Percentiles rank a stretch among this genome's conserved stretches.
Evolutionary conservation across 768 basidiomycete species (phyloP).

Genomic region (Mrakia hoshinonis): DNA sequence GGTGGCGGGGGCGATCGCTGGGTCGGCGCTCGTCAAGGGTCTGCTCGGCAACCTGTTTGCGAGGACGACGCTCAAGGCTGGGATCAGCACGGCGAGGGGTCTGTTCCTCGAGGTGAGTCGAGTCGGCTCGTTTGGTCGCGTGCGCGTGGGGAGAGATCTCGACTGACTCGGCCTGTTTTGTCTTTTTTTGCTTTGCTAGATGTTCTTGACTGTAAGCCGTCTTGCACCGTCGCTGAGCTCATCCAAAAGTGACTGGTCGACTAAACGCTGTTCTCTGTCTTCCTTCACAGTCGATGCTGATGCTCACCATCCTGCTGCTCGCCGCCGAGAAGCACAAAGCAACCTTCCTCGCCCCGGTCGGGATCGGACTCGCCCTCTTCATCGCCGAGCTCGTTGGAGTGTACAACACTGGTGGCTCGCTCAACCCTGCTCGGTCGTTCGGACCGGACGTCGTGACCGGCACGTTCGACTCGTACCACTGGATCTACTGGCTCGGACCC

Average conservation of each 20-base stretch:
- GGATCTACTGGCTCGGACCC: constrained; percentile 28
- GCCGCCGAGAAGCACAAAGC: constrained; percentile 38
- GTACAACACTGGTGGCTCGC: constrained; percentile 2
- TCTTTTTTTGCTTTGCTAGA: not conserved
- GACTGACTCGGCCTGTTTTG: not conserved
- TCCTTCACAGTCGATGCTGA: not conserved
- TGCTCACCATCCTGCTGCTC: constrained; percentile 22
- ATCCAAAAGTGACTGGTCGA: too few relatives aligned
- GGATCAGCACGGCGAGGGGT: constrained; percentile 32
- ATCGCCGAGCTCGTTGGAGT: constrained; percentile 29
- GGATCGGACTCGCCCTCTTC: constrained; percentile 42
- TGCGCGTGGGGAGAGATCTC: not conserved
- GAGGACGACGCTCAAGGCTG: constrained; percentile 31
- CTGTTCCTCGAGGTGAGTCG: not conserved
- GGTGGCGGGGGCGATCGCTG: constrained; percentile 40
- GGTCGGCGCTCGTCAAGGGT: constrained; percentile 38
- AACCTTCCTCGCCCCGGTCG: constrained; percentile 44
- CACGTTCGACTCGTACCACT: not conserved
- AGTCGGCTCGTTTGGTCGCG: not conserved
- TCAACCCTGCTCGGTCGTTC: constrained; percentile 16
- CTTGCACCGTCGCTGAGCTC: not conserved
- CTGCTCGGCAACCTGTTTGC: constrained; percentile 38
- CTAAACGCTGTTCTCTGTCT: not conserved
- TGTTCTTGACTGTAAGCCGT: constrained; percentile 9
- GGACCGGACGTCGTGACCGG: constrained; percentile 16